These are phyloP conservation scores for Elongisporangium undulatum DNA, from an alignment of 352 stramenopile species.

Conservation along the genomic window DNA sequence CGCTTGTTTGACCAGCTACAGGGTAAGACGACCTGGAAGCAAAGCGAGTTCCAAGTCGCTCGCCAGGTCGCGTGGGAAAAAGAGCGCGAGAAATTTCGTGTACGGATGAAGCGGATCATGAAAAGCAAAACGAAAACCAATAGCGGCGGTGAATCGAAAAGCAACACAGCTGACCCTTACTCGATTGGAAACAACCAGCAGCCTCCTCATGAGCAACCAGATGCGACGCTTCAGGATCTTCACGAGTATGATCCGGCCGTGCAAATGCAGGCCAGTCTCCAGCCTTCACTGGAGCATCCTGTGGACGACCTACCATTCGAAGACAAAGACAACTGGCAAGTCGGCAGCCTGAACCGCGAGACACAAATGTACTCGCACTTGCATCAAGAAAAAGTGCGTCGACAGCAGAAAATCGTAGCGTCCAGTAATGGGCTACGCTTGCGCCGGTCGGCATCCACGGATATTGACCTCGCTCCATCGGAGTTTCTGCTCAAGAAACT, in stretches of 20 bases:
- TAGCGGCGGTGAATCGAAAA: slow-evolving; percentile 2
- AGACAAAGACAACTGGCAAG: slow-evolving; percentile 80
- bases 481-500: slow-evolving; percentile 66
- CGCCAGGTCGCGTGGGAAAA: slow-evolving; percentile 59
- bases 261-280: slow-evolving; percentile 13
- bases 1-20: slow-evolving; percentile 69
- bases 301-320: slow-evolving; percentile 48
- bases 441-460: slow-evolving; percentile 14
- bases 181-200: slow-evolving; percentile 14
- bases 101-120: slow-evolving; percentile 68
- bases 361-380: slow-evolving; percentile 73
- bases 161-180: slow-evolving; percentile 4
- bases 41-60: slow-evolving; percentile 65
- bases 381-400: slow-evolving; percentile 59
- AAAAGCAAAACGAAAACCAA: slow-evolving; percentile 37
- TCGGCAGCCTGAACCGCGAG: slow-evolving; percentile 70
- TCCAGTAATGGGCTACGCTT: slow-evolving; percentile 30
- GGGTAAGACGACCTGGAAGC: slow-evolving; percentile 66
- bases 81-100: slow-evolving; percentile 62
- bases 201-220: slow-evolving; percentile 1
- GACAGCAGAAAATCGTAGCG: slow-evolving; percentile 38
- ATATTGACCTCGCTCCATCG: slow-evolving; percentile 58
- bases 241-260: background rate
- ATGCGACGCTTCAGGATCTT: background rate
- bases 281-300: slow-evolving; percentile 36